Evolutionary conservation across 2,329 filamentous ascomycete genomes (phyloP), one percentile per base, ranked within the genome.

Genomic region (Penicillium sp.): DNA sequence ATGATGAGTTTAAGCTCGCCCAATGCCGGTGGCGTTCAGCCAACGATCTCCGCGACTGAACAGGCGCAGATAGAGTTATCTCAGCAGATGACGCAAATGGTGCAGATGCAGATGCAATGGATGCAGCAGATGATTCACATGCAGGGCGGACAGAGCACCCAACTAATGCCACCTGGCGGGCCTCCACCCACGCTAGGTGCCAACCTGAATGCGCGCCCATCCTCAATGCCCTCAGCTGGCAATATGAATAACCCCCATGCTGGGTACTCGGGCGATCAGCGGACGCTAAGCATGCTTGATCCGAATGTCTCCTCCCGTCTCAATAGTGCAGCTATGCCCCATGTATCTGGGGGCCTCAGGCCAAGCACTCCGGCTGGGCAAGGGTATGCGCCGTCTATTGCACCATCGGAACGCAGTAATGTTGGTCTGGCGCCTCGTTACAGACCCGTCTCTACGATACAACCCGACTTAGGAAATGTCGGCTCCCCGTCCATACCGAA

Each of bases 81-180:
- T 6, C 84, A 88, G 62, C 85, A 90, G 63, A 90, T 91, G 87
- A 79, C 81, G 48, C 84, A 88, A 61, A 89, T 91, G 71, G 89
- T 91, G 85, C 85, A 89, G 64, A 88, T 93, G 84, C 88, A 95
- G 66, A 90, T 94, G 84, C 87, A 94, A 64, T 89, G 89, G 70
- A 91, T 94, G 85, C 85, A 90, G 61, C 71, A 74, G 56, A 75
- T 76, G 72, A 72, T 74, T 62, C 67, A 70, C 34, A 85, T 88
- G 81, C 86, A 88, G 78, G 75, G 67, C 21, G 62, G 65, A 48
- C 68, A 68, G 38, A 57, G 53, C 64, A 32, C 59, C 64, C 7
- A 60, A n/a, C n/a, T n/a, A n/a, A n/a, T n/a, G n/a, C n/a, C n/a
- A n/a, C n/a, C n/a, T n/a, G n/a, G n/a, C n/a, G n/a, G n/a, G n/a